These are phyloP conservation scores for Medicago arabica DNA, from an alignment of 306 rosid species.

Conservation along the genomic window DNA sequence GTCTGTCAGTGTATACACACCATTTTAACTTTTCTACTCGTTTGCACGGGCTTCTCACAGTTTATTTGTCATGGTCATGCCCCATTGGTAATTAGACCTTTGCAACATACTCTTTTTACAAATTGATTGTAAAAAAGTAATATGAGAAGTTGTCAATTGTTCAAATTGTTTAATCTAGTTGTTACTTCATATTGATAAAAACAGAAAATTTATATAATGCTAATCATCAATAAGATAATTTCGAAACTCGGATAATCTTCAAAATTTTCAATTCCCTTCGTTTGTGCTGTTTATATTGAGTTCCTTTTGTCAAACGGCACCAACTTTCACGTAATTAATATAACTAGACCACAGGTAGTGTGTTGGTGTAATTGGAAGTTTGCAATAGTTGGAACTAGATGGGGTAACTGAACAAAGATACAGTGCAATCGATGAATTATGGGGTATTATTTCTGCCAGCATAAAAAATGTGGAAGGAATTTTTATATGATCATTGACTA, in stretches of 20 bases:
- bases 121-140: background rate
- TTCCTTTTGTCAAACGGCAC: no score
- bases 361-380: background rate
- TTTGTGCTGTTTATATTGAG: no score
- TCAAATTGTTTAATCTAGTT: no score
- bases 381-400: background rate
- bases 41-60: background rate
- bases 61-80: slow-evolving; percentile 24
- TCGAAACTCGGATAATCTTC: no score
- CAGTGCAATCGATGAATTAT: background rate
- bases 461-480: background rate
- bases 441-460: background rate
- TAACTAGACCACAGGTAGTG: background rate
- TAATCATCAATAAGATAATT: no score
- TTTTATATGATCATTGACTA: background rate
- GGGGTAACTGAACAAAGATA: background rate
- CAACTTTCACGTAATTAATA: no score
- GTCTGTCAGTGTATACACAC: slow-evolving; percentile 28
- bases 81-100: background rate
- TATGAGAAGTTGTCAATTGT: background rate
- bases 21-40: background rate
- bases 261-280: no score
- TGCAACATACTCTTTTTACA: background rate
- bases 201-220: no score
- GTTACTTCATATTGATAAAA: no score